Conservation (phyloP, 352 stramenopile species). For the Phytophthora sansomeana region DNA sequence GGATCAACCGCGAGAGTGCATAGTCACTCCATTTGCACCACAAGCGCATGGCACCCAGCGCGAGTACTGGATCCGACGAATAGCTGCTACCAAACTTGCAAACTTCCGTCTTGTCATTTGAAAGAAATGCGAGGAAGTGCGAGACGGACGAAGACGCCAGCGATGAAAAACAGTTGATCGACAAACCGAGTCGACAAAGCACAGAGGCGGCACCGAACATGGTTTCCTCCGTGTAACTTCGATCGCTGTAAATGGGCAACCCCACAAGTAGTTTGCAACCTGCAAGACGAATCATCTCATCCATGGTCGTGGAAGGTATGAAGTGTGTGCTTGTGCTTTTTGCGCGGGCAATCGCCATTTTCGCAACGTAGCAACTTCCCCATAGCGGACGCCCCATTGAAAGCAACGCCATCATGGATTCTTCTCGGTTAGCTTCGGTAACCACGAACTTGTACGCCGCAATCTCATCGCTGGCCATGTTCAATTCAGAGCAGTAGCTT, state of each 20-base stretch:
- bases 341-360: neutral
- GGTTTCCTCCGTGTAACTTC: neutral
- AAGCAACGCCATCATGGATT: neutral
- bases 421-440: neutral
- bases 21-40: neutral
- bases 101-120: neutral
- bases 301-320: neutral
- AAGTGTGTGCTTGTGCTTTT: neutral
- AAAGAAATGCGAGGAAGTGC: neutral
- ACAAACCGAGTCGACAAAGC: neutral
- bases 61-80: slow-evolving; percentile 3
- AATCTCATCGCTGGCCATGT: neutral
- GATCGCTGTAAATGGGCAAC: neutral
- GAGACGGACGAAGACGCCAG: neutral
- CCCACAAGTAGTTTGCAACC: neutral
- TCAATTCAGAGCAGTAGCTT: neutral
- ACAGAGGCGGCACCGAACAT: neutral
- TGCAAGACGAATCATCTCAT: neutral
- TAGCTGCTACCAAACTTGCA: neutral
- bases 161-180: neutral
- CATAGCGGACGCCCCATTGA: neutral
- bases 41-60: neutral
- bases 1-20: neutral
- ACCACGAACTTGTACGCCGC: slow-evolving; percentile 1
- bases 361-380: neutral